A percentile compares a stretch with the other conserved stretches of the same genome.
phyloP scores from a whole-genome alignment of 768 basidiomycete genomes.

The Trametes cinnabarina region DNA sequence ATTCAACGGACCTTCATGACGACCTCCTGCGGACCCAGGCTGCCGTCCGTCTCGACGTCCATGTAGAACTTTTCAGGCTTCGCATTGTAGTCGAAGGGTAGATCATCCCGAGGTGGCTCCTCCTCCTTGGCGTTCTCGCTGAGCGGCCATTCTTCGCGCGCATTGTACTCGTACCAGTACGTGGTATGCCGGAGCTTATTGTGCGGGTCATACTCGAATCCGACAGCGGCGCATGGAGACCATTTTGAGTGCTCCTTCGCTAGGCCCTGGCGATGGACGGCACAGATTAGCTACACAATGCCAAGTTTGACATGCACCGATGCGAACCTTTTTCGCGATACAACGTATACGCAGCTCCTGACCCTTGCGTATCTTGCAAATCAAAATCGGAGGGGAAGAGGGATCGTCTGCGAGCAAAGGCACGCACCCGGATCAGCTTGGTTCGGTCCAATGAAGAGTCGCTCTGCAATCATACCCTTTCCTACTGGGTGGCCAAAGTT shows the following conservation, averaged over 20 bases:
- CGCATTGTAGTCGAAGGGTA: constrained; percentile 84
- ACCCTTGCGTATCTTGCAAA: constrained; percentile 91
- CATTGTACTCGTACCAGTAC: constrained; percentile 88
- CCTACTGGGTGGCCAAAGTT: constrained; percentile 83
- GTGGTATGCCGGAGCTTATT: constrained; percentile 96
- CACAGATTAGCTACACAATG: no score
- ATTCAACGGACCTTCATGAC: constrained; percentile 65
- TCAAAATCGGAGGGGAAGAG: constrained; percentile 65
- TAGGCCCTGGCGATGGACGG: no score
- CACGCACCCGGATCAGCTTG: background rate
- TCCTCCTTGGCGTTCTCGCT: constrained; percentile 85
- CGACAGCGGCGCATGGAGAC: constrained; percentile 93
- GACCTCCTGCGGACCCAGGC: constrained; percentile 83
- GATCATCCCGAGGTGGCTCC: constrained; percentile 74
- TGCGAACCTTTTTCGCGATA: constrained; percentile 86
- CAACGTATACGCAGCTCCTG: constrained; percentile 87
- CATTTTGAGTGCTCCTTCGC: constrained; percentile 99
- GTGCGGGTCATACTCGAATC: constrained; percentile 97
- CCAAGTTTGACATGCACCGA: background rate
- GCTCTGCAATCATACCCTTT: constrained; percentile 55
- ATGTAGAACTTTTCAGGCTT: constrained; percentile 91
- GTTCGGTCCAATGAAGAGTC: background rate
- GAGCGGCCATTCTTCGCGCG: constrained; percentile 86
- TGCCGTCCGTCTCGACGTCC: constrained; percentile 93
- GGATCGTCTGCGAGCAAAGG: constrained; percentile 51